Base-by-base conservation (phyloP, 495 filamentous ascomycete species). In the Baudoinia panamericana region DNA sequence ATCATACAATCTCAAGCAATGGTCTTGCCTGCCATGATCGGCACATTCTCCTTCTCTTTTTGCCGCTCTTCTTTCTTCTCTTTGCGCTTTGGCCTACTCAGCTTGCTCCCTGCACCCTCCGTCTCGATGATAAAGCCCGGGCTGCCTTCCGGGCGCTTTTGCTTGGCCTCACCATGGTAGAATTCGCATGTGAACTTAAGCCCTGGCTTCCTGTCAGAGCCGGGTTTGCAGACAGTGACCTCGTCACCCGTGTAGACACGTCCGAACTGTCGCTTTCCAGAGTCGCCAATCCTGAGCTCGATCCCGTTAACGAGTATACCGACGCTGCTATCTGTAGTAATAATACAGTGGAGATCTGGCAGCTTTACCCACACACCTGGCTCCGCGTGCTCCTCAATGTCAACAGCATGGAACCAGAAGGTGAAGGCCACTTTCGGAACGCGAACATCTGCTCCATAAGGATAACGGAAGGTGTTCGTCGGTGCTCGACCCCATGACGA, bases 351-450 rank as follows among this genome's bases (percentile, higher is more conserved):
- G 4, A 78, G 61, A 5, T 65, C 67, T 0, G 64, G 56, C 0
- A 72, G 52, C 4, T 54, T 59, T 40, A 57, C 63, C 73, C 73
- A 90, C 34, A 74, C 67, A 40, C 73, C 67, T 6, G 68, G 64
- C 20, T 73, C 67, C 4, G 55, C 54, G 18, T 34, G 27, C 1
- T 63, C 55, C 13, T 79, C 74, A 45, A 81, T 75, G 1, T 68
- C 70, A 0, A 70, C 67, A 18, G 72, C 72, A 70, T 76, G 84
- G 48, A 86, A 75, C 12, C 77, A 65, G 37, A 95, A 67, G 47
- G 79, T 76, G 49, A 92, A 70, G n/a, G 78, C 85, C 39, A 75
- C 74, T 51, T 85, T 85, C 4, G 86, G 82, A 22, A 95, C 74
- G 16, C 73, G 77, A 4, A 62, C 69, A 45, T 93, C 80, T 36